These are phyloP conservation scores for Sungouiozyma intestinalis DNA, from an alignment of 805 yeast genomes.

Conservation along the genomic window DNA sequence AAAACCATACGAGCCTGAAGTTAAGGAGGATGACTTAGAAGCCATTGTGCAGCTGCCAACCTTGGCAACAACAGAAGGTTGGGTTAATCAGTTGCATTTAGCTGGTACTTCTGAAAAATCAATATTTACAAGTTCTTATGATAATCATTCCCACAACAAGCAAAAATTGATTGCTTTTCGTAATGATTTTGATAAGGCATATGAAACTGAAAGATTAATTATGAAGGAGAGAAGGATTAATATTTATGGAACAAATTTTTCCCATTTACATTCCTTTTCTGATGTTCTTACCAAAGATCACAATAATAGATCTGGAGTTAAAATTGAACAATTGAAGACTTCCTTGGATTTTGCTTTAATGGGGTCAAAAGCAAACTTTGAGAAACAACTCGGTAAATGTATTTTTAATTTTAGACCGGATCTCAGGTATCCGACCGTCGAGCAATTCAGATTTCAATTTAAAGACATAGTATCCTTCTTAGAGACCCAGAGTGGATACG, in stretches of 20 bases:
- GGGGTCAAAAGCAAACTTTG: conserved; percentile 1
- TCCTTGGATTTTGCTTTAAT: neutral
- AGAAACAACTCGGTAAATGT: conserved; percentile 18
- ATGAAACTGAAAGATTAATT: conserved; percentile 22
- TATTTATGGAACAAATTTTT: conserved; percentile 12
- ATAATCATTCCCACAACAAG: conserved; percentile 3
- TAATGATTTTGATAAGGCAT: conserved; percentile 35
- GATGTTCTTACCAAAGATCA: conserved; percentile 10
- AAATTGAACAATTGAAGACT: neutral
- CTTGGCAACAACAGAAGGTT: conserved; percentile 44
- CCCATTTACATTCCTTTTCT: conserved; percentile 14
- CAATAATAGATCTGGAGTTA: conserved; percentile 6
- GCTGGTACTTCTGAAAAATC: conserved; percentile 28
- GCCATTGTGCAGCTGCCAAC: conserved; percentile 35
- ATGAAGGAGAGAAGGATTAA: conserved; percentile 22
- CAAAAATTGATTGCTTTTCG: conserved; percentile 13
- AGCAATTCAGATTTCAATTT: conserved; percentile 28
- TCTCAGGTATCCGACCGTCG: conserved; percentile 32
- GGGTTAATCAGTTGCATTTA: conserved; percentile 56
- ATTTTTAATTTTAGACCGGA: conserved; percentile 17
- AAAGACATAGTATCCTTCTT: conserved; percentile 14
- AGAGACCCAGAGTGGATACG: conserved; percentile 4
- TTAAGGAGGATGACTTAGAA: conserved; percentile 37
- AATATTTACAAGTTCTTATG: conserved; percentile 22
- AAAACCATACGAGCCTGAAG: conserved; percentile 62